Conservation (phyloP, 176 grass and related monocot species). For the Themeda triandra region DNA sequence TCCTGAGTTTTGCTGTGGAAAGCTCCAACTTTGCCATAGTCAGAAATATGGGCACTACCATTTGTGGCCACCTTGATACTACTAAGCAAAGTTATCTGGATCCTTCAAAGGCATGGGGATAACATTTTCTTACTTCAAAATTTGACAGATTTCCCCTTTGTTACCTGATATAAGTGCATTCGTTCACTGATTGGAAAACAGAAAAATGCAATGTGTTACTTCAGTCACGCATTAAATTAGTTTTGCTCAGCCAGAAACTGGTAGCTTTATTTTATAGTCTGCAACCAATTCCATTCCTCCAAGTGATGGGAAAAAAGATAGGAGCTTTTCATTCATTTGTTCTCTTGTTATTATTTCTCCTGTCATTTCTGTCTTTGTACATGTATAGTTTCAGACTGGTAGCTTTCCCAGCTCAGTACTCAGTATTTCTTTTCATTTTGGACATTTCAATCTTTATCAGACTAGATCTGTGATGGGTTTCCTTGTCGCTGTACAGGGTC, state of each 20-base stretch:
- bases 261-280: neutral
- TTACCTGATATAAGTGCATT: neutral
- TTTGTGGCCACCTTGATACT: no score
- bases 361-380: neutral
- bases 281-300: neutral
- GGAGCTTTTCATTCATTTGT: neutral
- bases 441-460: no score
- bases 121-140: neutral
- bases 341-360: neutral
- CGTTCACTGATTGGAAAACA: neutral
- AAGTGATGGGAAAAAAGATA: neutral
- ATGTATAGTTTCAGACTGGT: no score
- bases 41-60: no score
- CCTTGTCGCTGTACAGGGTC: slow-evolving; percentile 47
- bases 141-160: no score
- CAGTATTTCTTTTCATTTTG: no score
- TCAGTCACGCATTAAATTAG: neutral
- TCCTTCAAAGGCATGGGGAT: neutral
- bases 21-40: no score
- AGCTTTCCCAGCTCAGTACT: no score
- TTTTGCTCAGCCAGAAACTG: neutral
- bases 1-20: neutral
- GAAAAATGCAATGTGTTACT: neutral
- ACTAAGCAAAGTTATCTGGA: no score
- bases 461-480: neutral